Evolutionary conservation across 352 stramenopile species (phyloP).

Genomic region (Globisporangium ultimum): DNA sequence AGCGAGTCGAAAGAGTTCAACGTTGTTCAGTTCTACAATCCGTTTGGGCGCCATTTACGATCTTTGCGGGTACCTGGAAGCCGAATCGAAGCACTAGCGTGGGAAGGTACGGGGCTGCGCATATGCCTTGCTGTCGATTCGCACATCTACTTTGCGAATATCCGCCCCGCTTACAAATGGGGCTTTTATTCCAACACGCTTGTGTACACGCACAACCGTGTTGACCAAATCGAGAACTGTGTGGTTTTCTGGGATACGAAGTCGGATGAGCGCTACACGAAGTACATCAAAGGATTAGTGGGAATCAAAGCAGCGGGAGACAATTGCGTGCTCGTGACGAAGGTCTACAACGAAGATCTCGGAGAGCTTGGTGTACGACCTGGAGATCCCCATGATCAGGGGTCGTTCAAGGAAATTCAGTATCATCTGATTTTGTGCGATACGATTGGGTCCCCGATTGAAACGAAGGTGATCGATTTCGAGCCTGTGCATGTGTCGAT

Average conservation of each 20-base stretch:
- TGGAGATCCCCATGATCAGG: conserved; percentile 13
- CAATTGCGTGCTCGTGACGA: conserved; percentile 85
- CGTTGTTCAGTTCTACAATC: conserved; percentile 92
- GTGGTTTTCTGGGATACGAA: conserved; percentile 92
- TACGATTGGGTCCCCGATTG: conserved; percentile 77
- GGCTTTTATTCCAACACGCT: conserved; percentile 88
- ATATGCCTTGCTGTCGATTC: conserved; percentile 93
- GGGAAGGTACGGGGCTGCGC: conserved; percentile 88
- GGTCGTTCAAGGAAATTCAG: conserved; percentile 59
- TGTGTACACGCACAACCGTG: conserved; percentile 89
- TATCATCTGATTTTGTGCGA: conserved; percentile 88
- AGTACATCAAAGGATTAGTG: conserved; percentile 81
- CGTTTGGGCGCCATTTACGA: conserved; percentile 81
- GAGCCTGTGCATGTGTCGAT: conserved; percentile 84
- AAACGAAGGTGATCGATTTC: conserved; percentile 85
- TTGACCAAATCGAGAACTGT: conserved; percentile 85
- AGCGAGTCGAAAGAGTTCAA: conserved; percentile 65
- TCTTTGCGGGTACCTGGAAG: conserved; percentile 87
- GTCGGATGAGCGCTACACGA: conserved; percentile 81
- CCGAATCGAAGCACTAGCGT: conserved; percentile 85
- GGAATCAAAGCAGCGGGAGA: conserved; percentile 80
- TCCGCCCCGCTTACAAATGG: conserved; percentile 91
- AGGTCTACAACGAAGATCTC: conserved; percentile 76
- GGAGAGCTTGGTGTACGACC: conserved; percentile 18
- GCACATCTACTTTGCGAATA: conserved; percentile 96